A percentile compares a stretch with the other conserved stretches of the same genome.
phyloP scores from a whole-genome alignment of 2,329 filamentous ascomycete genomes.

The Neurospora sp. region DNA sequence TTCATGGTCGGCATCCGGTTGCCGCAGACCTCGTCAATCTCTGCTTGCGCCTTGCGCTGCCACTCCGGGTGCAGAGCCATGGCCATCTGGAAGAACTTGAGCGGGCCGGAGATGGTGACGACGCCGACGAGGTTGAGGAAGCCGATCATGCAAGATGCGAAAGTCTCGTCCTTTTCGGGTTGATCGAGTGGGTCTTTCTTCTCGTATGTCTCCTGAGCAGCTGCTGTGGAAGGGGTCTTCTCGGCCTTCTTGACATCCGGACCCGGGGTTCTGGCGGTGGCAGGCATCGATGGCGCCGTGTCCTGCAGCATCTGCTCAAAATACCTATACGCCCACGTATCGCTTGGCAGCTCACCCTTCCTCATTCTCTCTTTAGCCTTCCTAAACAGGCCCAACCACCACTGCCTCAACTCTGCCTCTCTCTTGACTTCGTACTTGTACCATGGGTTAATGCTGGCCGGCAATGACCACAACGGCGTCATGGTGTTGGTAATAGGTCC shows the following conservation, averaged over 20 bases:
- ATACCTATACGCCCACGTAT: constrained; percentile 40
- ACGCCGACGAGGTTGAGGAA: constrained; percentile 42
- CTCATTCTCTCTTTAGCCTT: constrained; percentile 31
- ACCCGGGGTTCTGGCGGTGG: neutral
- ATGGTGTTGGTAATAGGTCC: constrained; percentile 40
- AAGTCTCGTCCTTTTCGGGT: constrained; percentile 31
- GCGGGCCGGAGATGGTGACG: constrained; percentile 37
- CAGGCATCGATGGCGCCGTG: neutral
- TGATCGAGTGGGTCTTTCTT: constrained; percentile 32
- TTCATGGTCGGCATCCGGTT: constrained; percentile 40
- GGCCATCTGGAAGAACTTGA: constrained; percentile 42
- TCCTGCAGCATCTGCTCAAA: constrained; percentile 30
- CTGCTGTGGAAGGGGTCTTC: neutral
- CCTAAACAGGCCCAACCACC: constrained; percentile 35
- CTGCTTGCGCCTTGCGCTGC: constrained; percentile 42
- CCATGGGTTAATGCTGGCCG: constrained; percentile 36
- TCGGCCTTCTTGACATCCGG: neutral
- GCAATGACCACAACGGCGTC: constrained; percentile 37
- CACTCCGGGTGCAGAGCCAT: constrained; percentile 44
- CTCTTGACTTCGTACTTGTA: constrained; percentile 34
- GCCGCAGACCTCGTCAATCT: constrained; percentile 46
- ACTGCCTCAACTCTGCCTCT: constrained; percentile 32
- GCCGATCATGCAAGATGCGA: constrained; percentile 40
- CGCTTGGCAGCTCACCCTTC: constrained; percentile 29
- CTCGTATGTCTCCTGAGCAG: constrained; percentile 8